These are phyloP conservation scores for Wallacemonas sp. DNA, from an alignment of 208 protist genomes.

Conservation along the genomic window DNA sequence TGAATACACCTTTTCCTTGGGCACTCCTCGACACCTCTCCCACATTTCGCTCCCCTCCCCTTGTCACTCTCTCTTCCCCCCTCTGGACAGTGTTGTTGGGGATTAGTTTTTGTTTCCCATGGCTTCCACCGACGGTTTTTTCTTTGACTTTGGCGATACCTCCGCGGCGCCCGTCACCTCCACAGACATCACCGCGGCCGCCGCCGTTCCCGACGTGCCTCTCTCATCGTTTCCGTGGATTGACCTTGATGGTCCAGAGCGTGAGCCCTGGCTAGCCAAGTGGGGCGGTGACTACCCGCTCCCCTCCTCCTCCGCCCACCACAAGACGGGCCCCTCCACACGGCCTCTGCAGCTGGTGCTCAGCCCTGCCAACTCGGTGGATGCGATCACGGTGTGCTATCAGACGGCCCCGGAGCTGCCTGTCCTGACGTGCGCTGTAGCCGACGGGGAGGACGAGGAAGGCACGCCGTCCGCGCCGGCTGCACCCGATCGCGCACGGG, in stretches of 20 bases:
- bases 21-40: too few relatives aligned
- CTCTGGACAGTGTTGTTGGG: background rate
- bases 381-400: conserved; percentile 25
- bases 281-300: conserved; percentile 8
- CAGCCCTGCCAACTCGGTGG: background rate
- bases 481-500: conserved; percentile 7
- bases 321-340: background rate
- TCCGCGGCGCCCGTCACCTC: background rate
- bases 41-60: background rate
- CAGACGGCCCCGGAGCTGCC: conserved; percentile 33
- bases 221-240: conserved; percentile 2
- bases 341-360: background rate
- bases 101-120: background rate
- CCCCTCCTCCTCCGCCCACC: background rate
- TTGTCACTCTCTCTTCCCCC: background rate
- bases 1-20: too few relatives aligned
- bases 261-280: background rate
- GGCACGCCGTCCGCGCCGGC: background rate
- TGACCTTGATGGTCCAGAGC: background rate
- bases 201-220: background rate
- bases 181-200: background rate
- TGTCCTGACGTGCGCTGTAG: conserved; percentile 21
- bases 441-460: background rate
- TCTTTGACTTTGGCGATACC: conserved; percentile 35
- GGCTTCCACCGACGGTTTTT: conserved; percentile 34